phyloP scores from a whole-genome alignment of 1,284 basidiomycete species.

The Rhodotorula sp. region DNA sequence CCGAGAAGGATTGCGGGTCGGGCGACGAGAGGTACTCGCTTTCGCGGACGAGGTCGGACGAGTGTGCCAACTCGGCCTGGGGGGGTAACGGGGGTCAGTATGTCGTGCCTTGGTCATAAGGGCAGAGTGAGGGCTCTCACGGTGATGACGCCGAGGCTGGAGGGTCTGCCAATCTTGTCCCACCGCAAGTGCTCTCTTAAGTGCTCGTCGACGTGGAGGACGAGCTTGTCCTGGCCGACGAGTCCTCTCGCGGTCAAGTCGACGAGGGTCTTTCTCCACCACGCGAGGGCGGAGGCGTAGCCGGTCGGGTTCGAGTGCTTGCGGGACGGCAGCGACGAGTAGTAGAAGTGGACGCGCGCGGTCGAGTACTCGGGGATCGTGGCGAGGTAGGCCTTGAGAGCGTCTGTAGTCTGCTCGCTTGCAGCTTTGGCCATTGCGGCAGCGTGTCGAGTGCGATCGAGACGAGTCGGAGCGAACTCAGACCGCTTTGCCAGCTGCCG shows the following conservation, averaged over 20 bases:
- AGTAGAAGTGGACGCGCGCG: slow-evolving; percentile 29
- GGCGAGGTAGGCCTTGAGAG: slow-evolving; percentile 15
- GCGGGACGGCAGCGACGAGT: slow-evolving; percentile 35
- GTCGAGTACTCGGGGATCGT: slow-evolving; percentile 31
- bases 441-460: neutral
- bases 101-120: no score
- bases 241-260: slow-evolving; percentile 32
- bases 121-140: slow-evolving; percentile 27
- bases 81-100: no score
- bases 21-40: slow-evolving; percentile 18
- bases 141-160: slow-evolving; percentile 39
- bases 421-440: neutral
- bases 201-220: slow-evolving; percentile 35
- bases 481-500: neutral
- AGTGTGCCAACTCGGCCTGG: slow-evolving; percentile 34
- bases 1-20: slow-evolving; percentile 14
- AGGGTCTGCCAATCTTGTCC: slow-evolving; percentile 38
- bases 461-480: no score
- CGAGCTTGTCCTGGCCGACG: slow-evolving; percentile 36
- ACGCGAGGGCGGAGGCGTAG: slow-evolving; percentile 36
- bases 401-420: neutral
- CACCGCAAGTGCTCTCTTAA: slow-evolving; percentile 36
- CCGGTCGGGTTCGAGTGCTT: slow-evolving; percentile 42
- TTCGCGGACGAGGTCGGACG: slow-evolving; percentile 26
- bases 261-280: slow-evolving; percentile 41